Percentiles rank a stretch among this genome's conserved stretches.
These are phyloP conservation scores for Xylariaceae sp. DNA, from an alignment of 2,329 filamentous ascomycete species.

Conservation along the genomic window DNA sequence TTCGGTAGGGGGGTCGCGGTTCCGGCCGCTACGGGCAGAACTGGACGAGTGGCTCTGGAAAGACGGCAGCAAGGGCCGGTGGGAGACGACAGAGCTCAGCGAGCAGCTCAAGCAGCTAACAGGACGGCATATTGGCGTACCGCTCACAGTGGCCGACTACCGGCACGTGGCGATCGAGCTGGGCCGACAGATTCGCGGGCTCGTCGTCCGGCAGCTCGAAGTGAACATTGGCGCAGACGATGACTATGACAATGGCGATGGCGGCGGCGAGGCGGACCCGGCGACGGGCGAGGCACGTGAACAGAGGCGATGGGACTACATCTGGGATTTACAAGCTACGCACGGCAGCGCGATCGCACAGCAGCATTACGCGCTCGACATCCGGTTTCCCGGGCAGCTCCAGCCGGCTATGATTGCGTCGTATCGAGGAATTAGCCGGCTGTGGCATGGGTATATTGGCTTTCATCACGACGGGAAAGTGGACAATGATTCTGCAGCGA, in stretches of 20 bases:
- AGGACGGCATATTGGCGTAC: background rate
- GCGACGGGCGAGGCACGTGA: background rate
- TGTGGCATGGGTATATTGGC: background rate
- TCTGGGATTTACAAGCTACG: background rate
- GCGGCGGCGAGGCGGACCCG: too few species aligned
- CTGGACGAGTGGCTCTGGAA: background rate
- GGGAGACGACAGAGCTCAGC: background rate
- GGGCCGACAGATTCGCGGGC: background rate
- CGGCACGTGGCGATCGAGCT: slow-evolving; percentile 1
- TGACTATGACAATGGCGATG: background rate
- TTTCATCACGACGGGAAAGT: too few species aligned
- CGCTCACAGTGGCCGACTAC: background rate
- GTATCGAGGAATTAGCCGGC: background rate
- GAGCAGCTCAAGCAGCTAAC: background rate
- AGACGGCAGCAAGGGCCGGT: background rate
- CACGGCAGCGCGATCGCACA: background rate
- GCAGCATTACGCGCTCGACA: background rate
- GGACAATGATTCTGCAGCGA: background rate
- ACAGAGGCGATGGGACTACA: background rate
- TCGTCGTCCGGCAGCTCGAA: background rate
- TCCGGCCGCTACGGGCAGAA: too few species aligned
- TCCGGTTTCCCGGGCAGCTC: background rate
- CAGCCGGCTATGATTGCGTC: background rate
- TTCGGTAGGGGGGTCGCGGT: background rate
- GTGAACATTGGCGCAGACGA: background rate